phyloP scores from a whole-genome alignment of 2,329 filamentous ascomycete genomes.

The Penicillium sp. region DNA sequence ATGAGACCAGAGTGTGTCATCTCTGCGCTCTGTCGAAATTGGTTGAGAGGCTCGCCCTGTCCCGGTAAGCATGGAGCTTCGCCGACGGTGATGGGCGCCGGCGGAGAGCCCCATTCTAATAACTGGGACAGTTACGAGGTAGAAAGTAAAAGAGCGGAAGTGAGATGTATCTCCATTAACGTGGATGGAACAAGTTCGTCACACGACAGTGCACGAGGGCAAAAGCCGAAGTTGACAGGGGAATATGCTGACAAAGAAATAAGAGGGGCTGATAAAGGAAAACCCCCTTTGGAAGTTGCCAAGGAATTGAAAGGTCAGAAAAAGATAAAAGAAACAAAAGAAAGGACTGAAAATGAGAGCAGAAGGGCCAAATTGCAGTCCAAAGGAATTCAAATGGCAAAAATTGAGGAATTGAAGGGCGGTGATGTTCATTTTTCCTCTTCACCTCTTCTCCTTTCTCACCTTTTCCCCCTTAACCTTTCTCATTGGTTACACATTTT shows the following conservation, averaged over 20 bases:
- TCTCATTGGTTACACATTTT: constrained; percentile 20
- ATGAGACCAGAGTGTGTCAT: constrained; percentile 28
- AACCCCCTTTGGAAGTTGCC: not conserved
- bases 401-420: not conserved
- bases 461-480: not conserved
- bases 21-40: constrained; percentile 34
- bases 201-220: constrained; percentile 15
- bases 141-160: constrained; percentile 9
- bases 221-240: not conserved
- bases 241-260: constrained; percentile 13
- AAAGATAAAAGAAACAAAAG: not conserved
- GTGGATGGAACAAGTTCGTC: constrained; percentile 13
- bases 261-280: not conserved
- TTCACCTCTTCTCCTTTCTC: not conserved
- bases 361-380: not conserved
- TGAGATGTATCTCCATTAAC: constrained; percentile 19
- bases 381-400: constrained; percentile 2
- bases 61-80: constrained; percentile 38
- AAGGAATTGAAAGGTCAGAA: not conserved
- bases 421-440: not conserved
- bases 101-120: constrained; percentile 35
- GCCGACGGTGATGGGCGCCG: constrained; percentile 38
- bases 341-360: constrained; percentile 1
- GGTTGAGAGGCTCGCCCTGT: constrained; percentile 52
- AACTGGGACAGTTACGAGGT: constrained; percentile 10